These are phyloP conservation scores for Colletotrichum sp. DNA, from an alignment of 2,329 filamentous ascomycete genomes.

Conservation along the genomic window DNA sequence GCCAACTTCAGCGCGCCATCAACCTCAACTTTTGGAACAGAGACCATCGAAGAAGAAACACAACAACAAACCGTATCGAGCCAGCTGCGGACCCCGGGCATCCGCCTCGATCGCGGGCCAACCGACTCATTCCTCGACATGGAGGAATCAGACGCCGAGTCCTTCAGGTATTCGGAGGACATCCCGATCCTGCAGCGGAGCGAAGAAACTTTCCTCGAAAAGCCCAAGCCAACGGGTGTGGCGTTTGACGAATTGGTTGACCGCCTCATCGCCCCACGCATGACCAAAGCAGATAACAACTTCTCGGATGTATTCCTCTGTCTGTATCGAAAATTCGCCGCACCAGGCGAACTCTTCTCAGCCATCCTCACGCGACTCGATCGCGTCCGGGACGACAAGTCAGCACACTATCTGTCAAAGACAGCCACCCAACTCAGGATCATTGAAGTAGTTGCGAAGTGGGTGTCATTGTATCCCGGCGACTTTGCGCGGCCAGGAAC, in stretches of 20 bases:
- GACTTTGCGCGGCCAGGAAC: conserved; percentile 87
- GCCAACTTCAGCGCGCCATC: conserved; percentile 43
- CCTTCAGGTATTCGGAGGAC: conserved; percentile 69
- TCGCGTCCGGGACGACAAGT: conserved; percentile 68
- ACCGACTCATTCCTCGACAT: conserved; percentile 67
- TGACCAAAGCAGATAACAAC: conserved; percentile 87
- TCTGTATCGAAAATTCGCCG: conserved; percentile 90
- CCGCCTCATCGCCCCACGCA: conserved; percentile 80
- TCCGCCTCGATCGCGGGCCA: conserved; percentile 53
- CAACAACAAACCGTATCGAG: conserved; percentile 51
- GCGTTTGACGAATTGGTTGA: conserved; percentile 80
- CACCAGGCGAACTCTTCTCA: conserved; percentile 78
- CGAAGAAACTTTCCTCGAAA: conserved; percentile 66
- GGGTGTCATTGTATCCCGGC: conserved; percentile 88
- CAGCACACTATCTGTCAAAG: conserved; percentile 73
- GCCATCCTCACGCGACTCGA: conserved; percentile 82
- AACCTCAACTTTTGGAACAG: conserved; percentile 39
- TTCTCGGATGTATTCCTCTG: conserved; percentile 90
- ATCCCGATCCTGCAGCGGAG: conserved; percentile 70
- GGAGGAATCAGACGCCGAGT: conserved; percentile 74
- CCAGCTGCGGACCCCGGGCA: conserved; percentile 56
- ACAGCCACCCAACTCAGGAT: conserved; percentile 84
- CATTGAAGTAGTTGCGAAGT: conserved; percentile 83
- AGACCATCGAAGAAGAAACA: conserved; percentile 36
- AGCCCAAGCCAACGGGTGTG: conserved; percentile 57